These are phyloP conservation scores for Tinospora cordifolia DNA, from an alignment of 164 flowering plant genomes.

Conservation along the genomic window DNA sequence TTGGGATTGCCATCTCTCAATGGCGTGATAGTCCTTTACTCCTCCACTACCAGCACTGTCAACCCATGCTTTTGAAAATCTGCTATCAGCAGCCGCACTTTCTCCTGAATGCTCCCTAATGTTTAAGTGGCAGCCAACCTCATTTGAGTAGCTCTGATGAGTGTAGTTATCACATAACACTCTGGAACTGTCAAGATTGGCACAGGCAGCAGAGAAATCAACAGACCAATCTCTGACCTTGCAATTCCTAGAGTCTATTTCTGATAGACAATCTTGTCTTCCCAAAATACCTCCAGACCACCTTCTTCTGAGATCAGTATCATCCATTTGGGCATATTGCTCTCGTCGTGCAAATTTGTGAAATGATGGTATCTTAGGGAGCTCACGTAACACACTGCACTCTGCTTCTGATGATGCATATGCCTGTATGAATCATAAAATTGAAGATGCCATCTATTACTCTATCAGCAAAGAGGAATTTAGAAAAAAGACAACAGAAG, in stretches of 20 bases:
- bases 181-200: slow-evolving; percentile 60
- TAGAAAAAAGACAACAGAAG: no score
- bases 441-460: neutral
- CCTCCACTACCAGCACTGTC: slow-evolving; percentile 73
- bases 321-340: slow-evolving; percentile 80
- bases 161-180: slow-evolving; percentile 62
- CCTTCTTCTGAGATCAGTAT: slow-evolving; percentile 47
- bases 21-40: slow-evolving; percentile 77
- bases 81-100: slow-evolving; percentile 68
- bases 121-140: slow-evolving; percentile 44
- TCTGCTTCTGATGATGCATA: slow-evolving; percentile 68
- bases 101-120: slow-evolving; percentile 85
- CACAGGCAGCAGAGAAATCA: slow-evolving; percentile 85
- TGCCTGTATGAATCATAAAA: slow-evolving; percentile 49
- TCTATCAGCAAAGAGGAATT: neutral
- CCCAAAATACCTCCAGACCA: slow-evolving; percentile 70
- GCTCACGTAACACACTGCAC: slow-evolving; percentile 38
- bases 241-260: slow-evolving; percentile 95
- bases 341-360: slow-evolving; percentile 93
- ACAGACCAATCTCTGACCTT: slow-evolving; percentile 93
- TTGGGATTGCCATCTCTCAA: slow-evolving; percentile 96
- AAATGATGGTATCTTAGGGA: slow-evolving; percentile 96
- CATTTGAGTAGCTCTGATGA: slow-evolving; percentile 72
- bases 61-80: slow-evolving; percentile 88
- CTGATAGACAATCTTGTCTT: slow-evolving; percentile 81